phyloP scores from a whole-genome alignment of 2,329 filamentous ascomycete genomes.

The Zarea fungicola region DNA sequence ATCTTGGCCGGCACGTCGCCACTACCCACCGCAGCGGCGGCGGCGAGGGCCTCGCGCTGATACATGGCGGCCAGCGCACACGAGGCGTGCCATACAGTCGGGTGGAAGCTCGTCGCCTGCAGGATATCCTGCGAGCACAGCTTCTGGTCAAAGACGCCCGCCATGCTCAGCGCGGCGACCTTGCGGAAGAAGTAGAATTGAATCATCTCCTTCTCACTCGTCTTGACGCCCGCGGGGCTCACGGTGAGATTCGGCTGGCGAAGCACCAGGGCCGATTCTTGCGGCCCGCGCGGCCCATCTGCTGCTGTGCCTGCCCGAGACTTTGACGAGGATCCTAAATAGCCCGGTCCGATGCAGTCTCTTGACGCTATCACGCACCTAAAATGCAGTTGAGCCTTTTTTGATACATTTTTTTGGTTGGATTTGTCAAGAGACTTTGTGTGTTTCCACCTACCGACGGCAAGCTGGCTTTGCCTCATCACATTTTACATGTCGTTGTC shows the following conservation, averaged over 20 bases:
- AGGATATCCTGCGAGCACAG: slow-evolving; percentile 7
- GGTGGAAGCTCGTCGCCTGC: slow-evolving; percentile 6
- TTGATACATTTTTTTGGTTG: no score
- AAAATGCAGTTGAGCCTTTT: not conserved
- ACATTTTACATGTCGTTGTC: slow-evolving; percentile 2
- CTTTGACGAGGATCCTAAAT: not conserved
- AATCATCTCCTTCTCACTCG: not conserved
- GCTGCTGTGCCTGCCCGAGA: not conserved
- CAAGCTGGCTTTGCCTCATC: slow-evolving; percentile 4
- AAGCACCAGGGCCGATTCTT: not conserved
- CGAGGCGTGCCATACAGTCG: slow-evolving; percentile 5
- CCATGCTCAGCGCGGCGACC: not conserved
- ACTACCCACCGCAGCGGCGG: not conserved
- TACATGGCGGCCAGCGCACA: slow-evolving; percentile 8
- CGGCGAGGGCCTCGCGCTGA: not conserved
- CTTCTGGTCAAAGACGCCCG: not conserved
- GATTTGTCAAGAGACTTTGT: no score
- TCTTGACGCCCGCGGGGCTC: not conserved
- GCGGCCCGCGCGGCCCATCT: no score
- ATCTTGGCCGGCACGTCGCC: not conserved
- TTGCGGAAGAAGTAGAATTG: slow-evolving; percentile 2
- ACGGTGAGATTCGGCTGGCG: not conserved
- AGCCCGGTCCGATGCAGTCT: not conserved
- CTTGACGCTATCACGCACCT: not conserved
- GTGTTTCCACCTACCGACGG: slow-evolving; percentile 1